These are phyloP conservation scores for Acanthamoeba culbertsoni DNA, from an alignment of 208 protist genomes.

Conservation along the genomic window DNA sequence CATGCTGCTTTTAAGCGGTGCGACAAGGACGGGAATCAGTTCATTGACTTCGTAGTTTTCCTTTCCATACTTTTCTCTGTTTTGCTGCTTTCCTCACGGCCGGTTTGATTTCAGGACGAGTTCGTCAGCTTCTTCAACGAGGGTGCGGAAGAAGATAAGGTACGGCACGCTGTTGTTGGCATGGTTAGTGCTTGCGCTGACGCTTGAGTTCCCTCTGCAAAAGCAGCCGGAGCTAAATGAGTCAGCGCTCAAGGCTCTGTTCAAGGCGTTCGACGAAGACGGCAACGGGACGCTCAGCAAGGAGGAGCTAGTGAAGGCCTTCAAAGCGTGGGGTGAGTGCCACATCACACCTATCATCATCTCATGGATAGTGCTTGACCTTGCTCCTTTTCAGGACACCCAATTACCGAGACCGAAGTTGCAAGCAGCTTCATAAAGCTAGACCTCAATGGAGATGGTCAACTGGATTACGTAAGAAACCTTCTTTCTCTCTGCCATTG, in stretches of 20 bases:
- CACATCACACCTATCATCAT: background rate
- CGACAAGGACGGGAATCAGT: slow-evolving; percentile 23
- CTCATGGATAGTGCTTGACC: background rate
- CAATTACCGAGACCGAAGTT: background rate
- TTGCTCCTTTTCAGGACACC: background rate
- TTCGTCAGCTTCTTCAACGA: slow-evolving; percentile 36
- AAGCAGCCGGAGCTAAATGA: background rate
- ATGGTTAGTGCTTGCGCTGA: background rate
- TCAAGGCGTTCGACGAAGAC: slow-evolving; percentile 46
- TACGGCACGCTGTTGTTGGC: background rate
- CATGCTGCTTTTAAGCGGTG: slow-evolving; percentile 11
- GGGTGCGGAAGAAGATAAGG: background rate
- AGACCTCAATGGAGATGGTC: slow-evolving; percentile 34
- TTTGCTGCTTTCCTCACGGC: background rate
- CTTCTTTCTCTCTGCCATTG: background rate
- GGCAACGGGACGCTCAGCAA: slow-evolving; percentile 48
- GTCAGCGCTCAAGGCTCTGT: background rate
- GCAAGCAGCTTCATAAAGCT: background rate
- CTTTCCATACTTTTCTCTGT: background rate
- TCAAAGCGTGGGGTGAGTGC: slow-evolving; percentile 22
- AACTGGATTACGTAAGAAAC: slow-evolving; percentile 23
- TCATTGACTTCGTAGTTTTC: slow-evolving; percentile 9
- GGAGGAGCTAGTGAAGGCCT: slow-evolving; percentile 39
- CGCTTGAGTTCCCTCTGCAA: background rate
- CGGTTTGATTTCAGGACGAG: background rate